A percentile compares a stretch with the other conserved stretches of the same genome.
Evolutionary conservation across 768 basidiomycete genomes (phyloP).

Genomic region (Grammothele lineata): DNA sequence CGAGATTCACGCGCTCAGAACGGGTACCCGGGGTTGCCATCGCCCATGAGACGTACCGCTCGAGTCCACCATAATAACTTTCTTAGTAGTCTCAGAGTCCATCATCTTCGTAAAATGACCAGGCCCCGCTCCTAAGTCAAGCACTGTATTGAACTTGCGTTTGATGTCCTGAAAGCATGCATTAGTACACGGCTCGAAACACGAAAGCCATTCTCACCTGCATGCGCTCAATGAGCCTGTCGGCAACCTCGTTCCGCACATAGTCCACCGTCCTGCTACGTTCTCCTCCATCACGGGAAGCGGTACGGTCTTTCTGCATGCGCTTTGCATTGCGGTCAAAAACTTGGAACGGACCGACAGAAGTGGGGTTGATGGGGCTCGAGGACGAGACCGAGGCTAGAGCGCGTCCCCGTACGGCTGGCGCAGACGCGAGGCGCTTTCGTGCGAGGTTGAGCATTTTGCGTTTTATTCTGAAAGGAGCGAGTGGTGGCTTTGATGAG

Average conservation of each 20-base stretch:
- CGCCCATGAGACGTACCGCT: slow-evolving; percentile 61
- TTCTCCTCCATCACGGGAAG: slow-evolving; percentile 47
- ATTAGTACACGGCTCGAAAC: slow-evolving; percentile 3
- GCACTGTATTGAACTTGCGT: slow-evolving; percentile 67
- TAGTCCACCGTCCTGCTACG: slow-evolving; percentile 85
- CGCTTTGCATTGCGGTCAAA: slow-evolving; percentile 83
- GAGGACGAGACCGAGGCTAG: slow-evolving; percentile 48
- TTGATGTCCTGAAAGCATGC: slow-evolving; percentile 75
- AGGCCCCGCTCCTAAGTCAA: slow-evolving; percentile 88
- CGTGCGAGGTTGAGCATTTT: slow-evolving; percentile 5
- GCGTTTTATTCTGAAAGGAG: not conserved
- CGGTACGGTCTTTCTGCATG: slow-evolving; percentile 75
- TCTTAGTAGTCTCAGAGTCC: slow-evolving; percentile 60
- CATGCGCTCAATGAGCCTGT: slow-evolving; percentile 86
- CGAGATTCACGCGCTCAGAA: not conserved
- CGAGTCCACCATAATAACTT: slow-evolving; percentile 81
- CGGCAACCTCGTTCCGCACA: slow-evolving; percentile 85
- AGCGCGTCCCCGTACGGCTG: slow-evolving; percentile 21
- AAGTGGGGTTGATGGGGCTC: slow-evolving; percentile 38
- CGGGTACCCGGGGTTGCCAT: not conserved
- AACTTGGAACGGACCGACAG: slow-evolving; percentile 68
- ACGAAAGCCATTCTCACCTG: slow-evolving; percentile 45
- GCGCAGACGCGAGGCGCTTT: not conserved
- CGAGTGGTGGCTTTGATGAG: too few species aligned
- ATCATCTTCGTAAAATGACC: slow-evolving; percentile 89